Base-by-base conservation (phyloP, 331 rosid genomes). In the Phaseolus coccineus region DNA sequence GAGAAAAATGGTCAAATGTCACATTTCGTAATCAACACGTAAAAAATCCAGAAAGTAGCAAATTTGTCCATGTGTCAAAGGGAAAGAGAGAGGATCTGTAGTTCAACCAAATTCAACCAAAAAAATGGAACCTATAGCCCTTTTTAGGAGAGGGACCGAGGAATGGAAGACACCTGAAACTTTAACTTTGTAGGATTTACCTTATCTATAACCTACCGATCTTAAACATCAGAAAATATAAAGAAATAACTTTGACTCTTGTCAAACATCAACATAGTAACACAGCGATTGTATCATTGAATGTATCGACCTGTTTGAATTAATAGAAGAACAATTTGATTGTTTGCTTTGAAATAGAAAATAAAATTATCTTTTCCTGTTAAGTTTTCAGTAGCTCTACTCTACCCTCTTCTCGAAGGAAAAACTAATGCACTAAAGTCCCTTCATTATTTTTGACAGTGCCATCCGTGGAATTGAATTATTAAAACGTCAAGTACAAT, bases 31-130 rank as follows among this genome's bases (percentile, higher is more conserved):
- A 50, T 61, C 40, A 33, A 46, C 33, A 47, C 39, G 71, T 6
- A 65, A 56, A 46, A 14, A 61, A 53, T 75, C 76, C 33, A 71
- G 31, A 76, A 80, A 64, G 51, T 64, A 80, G 53, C 14, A 63
- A 76, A 37, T 42, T 44, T 59, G n/a, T 62, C 50, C 56, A 22
- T 2, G 4, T 42, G 5, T 66, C 12, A 6, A 2, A 4, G 63
- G 10, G 66, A 63, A 15, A 51, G 57, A 67, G 50, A 13, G 28
- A 42, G 69, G 31, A 77, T 33, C 12, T 1, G 35, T 72, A 40
- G 46, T 67, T 69, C 71, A 78, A 57, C 63, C 62, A n/a, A 31
- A 42, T 67, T 69, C 71, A 78, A 57, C 63, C 62, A n/a, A 31
- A 42, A 69, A 14, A 51, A 9, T 25, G 76, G 31, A 71, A 48